Evolutionary conservation across 2,329 filamentous ascomycete species (phyloP), one percentile per base, ranked within the genome.

Genomic region (Ceratocystis variospora): DNA sequence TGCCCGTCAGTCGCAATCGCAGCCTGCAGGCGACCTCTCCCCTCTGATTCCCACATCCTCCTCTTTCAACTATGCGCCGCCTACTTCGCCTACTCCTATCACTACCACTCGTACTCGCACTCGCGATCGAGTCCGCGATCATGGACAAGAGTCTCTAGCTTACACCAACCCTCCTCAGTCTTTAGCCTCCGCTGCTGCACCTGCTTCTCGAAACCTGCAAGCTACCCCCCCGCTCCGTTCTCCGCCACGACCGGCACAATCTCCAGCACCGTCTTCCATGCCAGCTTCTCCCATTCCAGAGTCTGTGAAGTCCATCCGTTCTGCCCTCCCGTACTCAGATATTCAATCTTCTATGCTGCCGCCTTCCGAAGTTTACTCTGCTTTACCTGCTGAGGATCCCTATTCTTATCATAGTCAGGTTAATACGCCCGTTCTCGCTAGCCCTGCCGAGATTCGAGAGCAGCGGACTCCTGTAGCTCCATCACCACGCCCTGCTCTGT

Each of bases 51-150:
- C 67, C 25, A 53, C 64, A 1, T 37, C 41, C 7, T 65, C 64
- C 7, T 65, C 64, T 28, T 61, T 65, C 28, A 65, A 65, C 19
- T 66, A 68, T 63, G 64, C 67, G 15, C 64, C 44, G 2, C 61
- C 61, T 2, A 17, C 50, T 10, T 66, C 63, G 17, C 67, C 67
- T 4, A 66, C 67, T n/a, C 63, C 61, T 22, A 59, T 68, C 5
- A 50, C 59, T 4, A 66, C 61, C 3, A 63, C 67, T 15, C 67
- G 67, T 12, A 65, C 53, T 15, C 63, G 67, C 31, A 68, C 67
- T 15, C 53, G 67, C 15, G 63, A 68, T 31, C 63, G 67, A 5
- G 57, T 68, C 45, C 63, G 67, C 19, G 67, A 68, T n/a, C 67
- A 68, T 25, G 53, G 37, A 55, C 48, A 61, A 8, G 63, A 63